Evolutionary conservation across 169 alveolate species (phyloP), one percentile per base, ranked within the genome.

Genomic region (Plasmodium cynomolgi): DNA sequence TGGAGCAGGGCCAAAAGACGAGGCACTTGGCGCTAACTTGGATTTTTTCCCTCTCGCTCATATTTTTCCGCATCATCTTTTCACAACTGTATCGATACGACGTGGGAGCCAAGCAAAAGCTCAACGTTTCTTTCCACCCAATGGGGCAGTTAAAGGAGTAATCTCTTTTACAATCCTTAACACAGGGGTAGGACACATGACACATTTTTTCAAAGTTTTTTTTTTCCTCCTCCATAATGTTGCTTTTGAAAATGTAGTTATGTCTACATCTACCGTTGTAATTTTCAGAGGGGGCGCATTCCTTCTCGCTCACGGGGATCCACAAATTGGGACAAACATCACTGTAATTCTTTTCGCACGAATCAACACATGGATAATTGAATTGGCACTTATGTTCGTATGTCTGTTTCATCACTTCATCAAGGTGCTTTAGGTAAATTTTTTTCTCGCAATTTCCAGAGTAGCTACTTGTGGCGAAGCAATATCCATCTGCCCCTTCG

Each of bases 331-430:
- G 95, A 50, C 95, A 91, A 6, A 91, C n/a, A 31, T 81, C 85
- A 54, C 34, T 84, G 83, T 91, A 91, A 33, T 91, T 82, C 83
- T 91, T 91, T 82, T 91, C 92, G 31, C 95, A 91, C 0, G 95
- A 71, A 50, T 91, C 23, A 71, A 91, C 29, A 26, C 95, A 91
- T 72, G 95, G 95, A 50, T 91, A 91, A 41, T 47, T 91, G 68
- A 91, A 91, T 81, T 91, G 91, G 34, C 95, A 91, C 75, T 91
- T 91, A 8, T 91, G 92, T 68, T 91, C 95, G 75, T 91, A 91
- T 13, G 54, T 81, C 41, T 91, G 85, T 37, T 91, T 91, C 95
- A 91, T 81, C 31, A 44, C 68, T 77, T 82, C 77, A 72, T 91
- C 92, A 11, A 82, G 77, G 74, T 91, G 79, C 58, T 91, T 91